A percentile compares a stretch with the other conserved stretches of the same genome.
phyloP scores from a whole-genome alignment of 306 rosid species.

The Dicorynia guianensis region DNA sequence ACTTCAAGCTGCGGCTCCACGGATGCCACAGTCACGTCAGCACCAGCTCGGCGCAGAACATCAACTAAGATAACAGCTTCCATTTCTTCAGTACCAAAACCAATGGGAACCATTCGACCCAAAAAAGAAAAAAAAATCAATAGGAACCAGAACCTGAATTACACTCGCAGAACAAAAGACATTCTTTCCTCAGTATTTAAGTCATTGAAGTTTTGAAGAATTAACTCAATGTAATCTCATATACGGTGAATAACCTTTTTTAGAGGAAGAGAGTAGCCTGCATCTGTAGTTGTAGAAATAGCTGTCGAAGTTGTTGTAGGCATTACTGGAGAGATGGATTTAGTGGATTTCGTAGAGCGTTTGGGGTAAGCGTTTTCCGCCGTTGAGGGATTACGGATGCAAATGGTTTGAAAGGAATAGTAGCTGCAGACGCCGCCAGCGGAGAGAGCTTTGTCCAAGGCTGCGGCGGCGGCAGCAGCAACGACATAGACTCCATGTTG shows the following conservation, averaged over 20 bases:
- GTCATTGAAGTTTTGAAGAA: too few relatives aligned
- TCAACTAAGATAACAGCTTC: slow-evolving; percentile 85
- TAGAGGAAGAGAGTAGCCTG: slow-evolving; percentile 45
- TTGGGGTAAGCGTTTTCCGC: slow-evolving; percentile 39
- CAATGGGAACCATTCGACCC: slow-evolving; percentile 92
- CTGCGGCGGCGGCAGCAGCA: slow-evolving; percentile 38
- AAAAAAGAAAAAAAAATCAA: too few relatives aligned
- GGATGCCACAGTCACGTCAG: slow-evolving; percentile 89
- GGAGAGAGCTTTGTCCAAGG: slow-evolving; percentile 46
- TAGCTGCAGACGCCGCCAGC: slow-evolving; percentile 30
- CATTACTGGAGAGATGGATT: slow-evolving; percentile 43
- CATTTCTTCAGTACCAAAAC: slow-evolving; percentile 95
- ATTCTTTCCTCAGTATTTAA: too few relatives aligned
- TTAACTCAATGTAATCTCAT: too few relatives aligned
- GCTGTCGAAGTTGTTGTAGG: slow-evolving; percentile 32
- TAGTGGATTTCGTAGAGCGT: slow-evolving; percentile 48
- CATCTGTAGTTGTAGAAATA: slow-evolving; percentile 1
- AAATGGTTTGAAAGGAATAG: slow-evolving; percentile 34
- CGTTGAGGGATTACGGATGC: slow-evolving; percentile 44
- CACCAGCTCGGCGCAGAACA: slow-evolving; percentile 95
- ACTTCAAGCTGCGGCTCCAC: slow-evolving; percentile 83
- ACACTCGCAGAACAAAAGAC: background rate
- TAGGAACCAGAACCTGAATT: too few relatives aligned
- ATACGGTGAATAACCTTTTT: slow-evolving; percentile 56
- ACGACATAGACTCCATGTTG: slow-evolving; percentile 51